phyloP scores from a whole-genome alignment of 495 filamentous ascomycete species.

The Aspergillus steynii region DNA sequence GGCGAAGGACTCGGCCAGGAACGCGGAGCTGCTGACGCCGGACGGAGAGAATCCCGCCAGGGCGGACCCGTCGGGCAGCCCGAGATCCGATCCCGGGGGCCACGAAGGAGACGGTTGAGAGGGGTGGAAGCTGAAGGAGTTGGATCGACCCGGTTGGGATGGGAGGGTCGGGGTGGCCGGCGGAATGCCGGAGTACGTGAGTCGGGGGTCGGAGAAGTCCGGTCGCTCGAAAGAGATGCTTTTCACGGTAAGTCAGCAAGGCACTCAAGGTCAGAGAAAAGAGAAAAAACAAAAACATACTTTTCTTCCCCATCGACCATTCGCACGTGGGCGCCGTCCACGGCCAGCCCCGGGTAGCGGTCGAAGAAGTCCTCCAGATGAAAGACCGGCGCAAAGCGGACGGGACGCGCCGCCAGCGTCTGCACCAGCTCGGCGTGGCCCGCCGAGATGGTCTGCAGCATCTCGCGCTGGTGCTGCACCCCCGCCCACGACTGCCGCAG shows the following conservation, averaged over 20 bases:
- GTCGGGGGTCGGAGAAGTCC: conserved; percentile 14
- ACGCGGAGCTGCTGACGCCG: conserved; percentile 31
- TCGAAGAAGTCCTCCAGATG: conserved; percentile 87
- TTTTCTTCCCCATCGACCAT: conserved; percentile 52
- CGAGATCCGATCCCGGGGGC: conserved; percentile 13
- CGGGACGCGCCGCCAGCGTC: conserved; percentile 61
- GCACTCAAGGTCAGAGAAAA: neutral
- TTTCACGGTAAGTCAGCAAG: neutral
- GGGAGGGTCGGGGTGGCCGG: conserved; percentile 23
- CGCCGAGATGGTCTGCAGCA: conserved; percentile 69
- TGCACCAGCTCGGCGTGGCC: conserved; percentile 75
- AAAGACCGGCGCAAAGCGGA: conserved; percentile 74
- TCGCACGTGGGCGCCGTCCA: conserved; percentile 57
- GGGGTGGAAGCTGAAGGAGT: conserved; percentile 19
- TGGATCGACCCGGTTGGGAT: conserved; percentile 22
- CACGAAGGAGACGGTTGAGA: conserved; percentile 16
- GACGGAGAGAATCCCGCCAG: conserved; percentile 32
- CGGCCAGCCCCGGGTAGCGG: conserved; percentile 59
- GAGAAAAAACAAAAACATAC: conserved; percentile 4
- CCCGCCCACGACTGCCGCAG: conserved; percentile 72
- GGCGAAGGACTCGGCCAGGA: conserved; percentile 25
- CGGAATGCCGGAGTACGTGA: conserved; percentile 15
- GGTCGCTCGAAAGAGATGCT: conserved; percentile 8
- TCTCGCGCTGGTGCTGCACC: conserved; percentile 76
- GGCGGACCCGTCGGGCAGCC: conserved; percentile 5